phyloP scores from a whole-genome alignment of 2,329 filamentous ascomycete species.

The Hortaea sp. region DNA sequence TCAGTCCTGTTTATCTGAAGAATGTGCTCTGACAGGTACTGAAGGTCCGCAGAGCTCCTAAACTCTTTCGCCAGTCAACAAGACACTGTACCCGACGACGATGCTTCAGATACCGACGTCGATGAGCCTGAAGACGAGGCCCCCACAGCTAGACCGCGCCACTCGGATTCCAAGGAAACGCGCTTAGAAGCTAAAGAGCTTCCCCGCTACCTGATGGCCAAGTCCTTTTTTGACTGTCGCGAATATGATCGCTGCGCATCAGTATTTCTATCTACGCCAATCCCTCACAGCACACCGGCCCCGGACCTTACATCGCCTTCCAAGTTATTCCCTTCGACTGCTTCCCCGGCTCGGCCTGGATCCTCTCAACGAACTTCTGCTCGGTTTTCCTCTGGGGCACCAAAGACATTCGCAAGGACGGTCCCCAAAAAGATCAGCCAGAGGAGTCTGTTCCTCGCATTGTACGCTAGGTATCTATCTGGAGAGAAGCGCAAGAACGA shows the following conservation, averaged over 20 bases:
- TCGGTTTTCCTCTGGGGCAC: neutral
- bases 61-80: constrained; percentile 61
- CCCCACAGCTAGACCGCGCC: constrained; percentile 29
- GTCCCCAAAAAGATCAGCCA: constrained; percentile 54
- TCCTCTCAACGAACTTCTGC: neutral
- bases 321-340: constrained; percentile 36
- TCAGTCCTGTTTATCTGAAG: neutral
- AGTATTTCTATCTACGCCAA: constrained; percentile 61
- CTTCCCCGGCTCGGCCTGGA: neutral
- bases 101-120: constrained; percentile 42
- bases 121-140: constrained; percentile 18
- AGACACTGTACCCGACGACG: constrained; percentile 22
- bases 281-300: constrained; percentile 37
- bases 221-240: constrained; percentile 88
- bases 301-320: constrained; percentile 26
- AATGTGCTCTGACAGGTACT: constrained; percentile 7
- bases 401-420: constrained; percentile 30
- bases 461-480: constrained; percentile 86
- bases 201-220: constrained; percentile 78
- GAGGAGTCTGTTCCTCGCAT: constrained; percentile 79
- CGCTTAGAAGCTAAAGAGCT: constrained; percentile 68
- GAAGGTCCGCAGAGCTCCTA: constrained; percentile 86
- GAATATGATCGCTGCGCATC: constrained; percentile 91
- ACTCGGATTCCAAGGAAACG: constrained; percentile 61
- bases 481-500: constrained; percentile 96